Evolutionary conservation across 1,139 yeast species (phyloP).

Genomic region (Lipomyces yarrowii): DNA sequence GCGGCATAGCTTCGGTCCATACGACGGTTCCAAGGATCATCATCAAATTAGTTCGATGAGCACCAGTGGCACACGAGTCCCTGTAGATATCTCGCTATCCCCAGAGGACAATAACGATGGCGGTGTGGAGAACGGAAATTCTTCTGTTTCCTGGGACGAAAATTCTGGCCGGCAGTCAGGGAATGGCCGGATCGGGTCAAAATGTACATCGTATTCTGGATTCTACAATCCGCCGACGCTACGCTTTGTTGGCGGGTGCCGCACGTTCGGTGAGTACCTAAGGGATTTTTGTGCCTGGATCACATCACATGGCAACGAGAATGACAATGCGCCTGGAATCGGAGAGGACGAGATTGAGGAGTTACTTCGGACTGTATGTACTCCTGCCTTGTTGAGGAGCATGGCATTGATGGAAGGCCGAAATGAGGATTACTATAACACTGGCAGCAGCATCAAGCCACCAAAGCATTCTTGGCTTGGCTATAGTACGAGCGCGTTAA

Average conservation of each 20-base stretch:
- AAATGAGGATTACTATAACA: background rate
- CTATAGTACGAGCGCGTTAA: background rate
- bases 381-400: background rate
- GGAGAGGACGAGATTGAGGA: constrained; percentile 4
- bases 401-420: background rate
- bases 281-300: background rate
- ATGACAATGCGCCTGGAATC: background rate
- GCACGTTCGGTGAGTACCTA: constrained; percentile 13
- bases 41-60: background rate
- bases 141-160: background rate
- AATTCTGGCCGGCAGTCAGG: background rate
- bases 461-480: background rate
- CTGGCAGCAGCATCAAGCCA: background rate
- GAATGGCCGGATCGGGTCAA: background rate
- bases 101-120: background rate
- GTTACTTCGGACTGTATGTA: background rate
- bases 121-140: background rate
- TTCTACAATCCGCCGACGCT: constrained; percentile 13
- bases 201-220: background rate
- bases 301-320: background rate
- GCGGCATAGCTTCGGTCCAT: background rate
- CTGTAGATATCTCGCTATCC: background rate
- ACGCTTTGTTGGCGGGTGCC: constrained; percentile 14
- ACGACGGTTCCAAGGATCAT: background rate
- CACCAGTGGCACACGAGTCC: background rate